Percentiles rank a stretch among this genome's conserved stretches.
phyloP scores from a whole-genome alignment of 202 grass and related monocot species.

The Carex sylvatica region DNA sequence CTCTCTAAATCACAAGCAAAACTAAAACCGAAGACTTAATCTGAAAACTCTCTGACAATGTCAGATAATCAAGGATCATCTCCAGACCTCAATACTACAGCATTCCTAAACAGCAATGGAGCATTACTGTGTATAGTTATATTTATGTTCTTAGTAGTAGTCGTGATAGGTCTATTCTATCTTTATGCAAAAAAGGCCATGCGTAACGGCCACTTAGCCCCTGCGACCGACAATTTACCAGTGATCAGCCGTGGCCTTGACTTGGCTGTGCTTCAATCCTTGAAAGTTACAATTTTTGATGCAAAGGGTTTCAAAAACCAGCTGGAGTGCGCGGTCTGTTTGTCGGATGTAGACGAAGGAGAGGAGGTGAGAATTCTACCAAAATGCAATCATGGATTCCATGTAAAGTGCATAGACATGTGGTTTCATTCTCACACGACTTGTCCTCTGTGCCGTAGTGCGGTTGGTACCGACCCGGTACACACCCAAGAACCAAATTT shows the following conservation, averaged over 20 bases:
- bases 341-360: constrained; percentile 53
- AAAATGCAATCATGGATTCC: constrained; percentile 72
- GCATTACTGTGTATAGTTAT: constrained; percentile 45
- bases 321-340: constrained; percentile 69
- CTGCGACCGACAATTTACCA: constrained; percentile 23
- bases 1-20: too few species aligned
- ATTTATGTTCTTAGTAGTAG: constrained; percentile 65
- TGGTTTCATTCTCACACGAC: constrained; percentile 83
- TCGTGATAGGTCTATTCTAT: constrained; percentile 66
- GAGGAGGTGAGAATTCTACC: constrained; percentile 66
- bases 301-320: not conserved
- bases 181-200: constrained; percentile 57
- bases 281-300: constrained; percentile 28
- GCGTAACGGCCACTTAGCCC: constrained; percentile 21
- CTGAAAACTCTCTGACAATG: too few species aligned
- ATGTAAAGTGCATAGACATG: constrained; percentile 75
- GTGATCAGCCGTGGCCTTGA: constrained; percentile 37
- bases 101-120: too few species aligned
- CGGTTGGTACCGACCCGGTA: constrained; percentile 32
- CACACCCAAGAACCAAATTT: constrained; percentile 26
- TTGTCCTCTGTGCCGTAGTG: constrained; percentile 74
- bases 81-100: too few species aligned
- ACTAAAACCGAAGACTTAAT: too few species aligned
- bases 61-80: too few species aligned
- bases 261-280: constrained; percentile 17